A percentile compares a stretch with the other conserved stretches of the same genome.
These are phyloP conservation scores for Heterobasidion parviporum DNA, from an alignment of 1,284 basidiomycete genomes.

Conservation along the genomic window DNA sequence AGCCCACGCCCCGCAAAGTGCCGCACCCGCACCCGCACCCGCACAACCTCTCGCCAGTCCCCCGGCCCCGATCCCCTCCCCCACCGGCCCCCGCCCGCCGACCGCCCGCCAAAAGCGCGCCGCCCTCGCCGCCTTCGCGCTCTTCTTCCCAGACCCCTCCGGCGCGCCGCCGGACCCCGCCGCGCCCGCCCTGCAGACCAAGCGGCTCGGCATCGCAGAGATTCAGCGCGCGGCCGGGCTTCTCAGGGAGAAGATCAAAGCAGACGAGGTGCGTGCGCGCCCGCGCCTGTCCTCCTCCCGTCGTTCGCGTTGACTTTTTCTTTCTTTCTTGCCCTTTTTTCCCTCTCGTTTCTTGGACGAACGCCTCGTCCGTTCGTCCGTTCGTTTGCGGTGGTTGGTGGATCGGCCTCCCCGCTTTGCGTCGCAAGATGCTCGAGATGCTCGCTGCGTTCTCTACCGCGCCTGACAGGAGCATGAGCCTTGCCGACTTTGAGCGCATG, in stretches of 20 bases:
- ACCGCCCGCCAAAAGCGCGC: conserved; percentile 44
- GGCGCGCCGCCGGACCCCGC: conserved; percentile 13
- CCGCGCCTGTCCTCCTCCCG: background rate
- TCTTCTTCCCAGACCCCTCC: conserved; percentile 54
- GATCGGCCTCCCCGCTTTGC: background rate
- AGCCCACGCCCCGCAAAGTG: background rate
- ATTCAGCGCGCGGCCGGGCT: conserved; percentile 45
- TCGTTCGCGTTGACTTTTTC: conserved; percentile 1
- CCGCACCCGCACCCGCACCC: background rate
- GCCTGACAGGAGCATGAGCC: conserved; percentile 53
- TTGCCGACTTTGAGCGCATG: conserved; percentile 67
- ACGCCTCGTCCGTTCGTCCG: background rate
- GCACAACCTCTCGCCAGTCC: no score
- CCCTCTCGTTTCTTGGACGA: background rate
- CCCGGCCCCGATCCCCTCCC: background rate
- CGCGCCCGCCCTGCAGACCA: conserved; percentile 30
- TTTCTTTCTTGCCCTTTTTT: background rate
- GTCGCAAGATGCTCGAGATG: conserved; percentile 62
- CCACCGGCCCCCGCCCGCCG: conserved; percentile 14
- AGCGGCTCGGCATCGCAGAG: conserved; percentile 56
- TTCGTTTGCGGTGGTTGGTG: background rate
- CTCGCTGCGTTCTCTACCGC: conserved; percentile 60
- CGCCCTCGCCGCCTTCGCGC: conserved; percentile 49
- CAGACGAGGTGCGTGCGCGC: conserved; percentile 48
- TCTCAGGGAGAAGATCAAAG: conserved; percentile 60